Evolutionary conservation across 768 basidiomycete genomes (phyloP), one percentile per base, ranked within the genome.

Genomic region (Leccinum rimulosum): DNA sequence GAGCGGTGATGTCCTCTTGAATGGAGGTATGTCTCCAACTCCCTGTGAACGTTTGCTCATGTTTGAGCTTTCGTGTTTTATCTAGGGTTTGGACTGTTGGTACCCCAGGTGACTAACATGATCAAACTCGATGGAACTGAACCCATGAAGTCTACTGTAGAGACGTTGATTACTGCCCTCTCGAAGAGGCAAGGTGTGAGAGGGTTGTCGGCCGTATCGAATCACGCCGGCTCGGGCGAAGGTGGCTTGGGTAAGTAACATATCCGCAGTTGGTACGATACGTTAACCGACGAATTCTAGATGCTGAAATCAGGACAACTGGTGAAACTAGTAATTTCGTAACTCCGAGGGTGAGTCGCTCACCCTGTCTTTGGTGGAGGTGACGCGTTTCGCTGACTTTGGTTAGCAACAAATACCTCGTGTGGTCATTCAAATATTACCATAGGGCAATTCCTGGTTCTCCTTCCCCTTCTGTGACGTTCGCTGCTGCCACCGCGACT

Each of bases 71-170:
- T n/a, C 3, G 40, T 12, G 45, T 25, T 15, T 35, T 4, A 92
- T 22, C 22, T 22, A 22, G 91, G 93, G n/a, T 96, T 96, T 69
- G 93, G 94, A 35, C 76, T 91, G 47, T 90, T 66, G 92, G 93
- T 36, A 90, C 92, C 52, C 92, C 92, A 66, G 88, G 90, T 88
- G 49, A 38, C 74, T 17, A 19, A 27, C 22, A 38, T 48, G 28
- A 53, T 52, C 33, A 15, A 17, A 38, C 31, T 36, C 17, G 38
- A 49, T 31, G 30, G 38, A 38, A 45, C 30, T 47, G 30, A 33
- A 7, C 36, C 64, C 17, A 61, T 50, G 11, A 22, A 22, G 25
- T 8, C 17, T 19, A 19, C 28, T 33, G 38, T 57, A 88, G 93
- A 95, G 69, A 93, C 91, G 0, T 77, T 95, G 56, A 87, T 95